Evolutionary conservation across 129 eudicot species (phyloP).

Genomic region (Saussurea involucrata): DNA sequence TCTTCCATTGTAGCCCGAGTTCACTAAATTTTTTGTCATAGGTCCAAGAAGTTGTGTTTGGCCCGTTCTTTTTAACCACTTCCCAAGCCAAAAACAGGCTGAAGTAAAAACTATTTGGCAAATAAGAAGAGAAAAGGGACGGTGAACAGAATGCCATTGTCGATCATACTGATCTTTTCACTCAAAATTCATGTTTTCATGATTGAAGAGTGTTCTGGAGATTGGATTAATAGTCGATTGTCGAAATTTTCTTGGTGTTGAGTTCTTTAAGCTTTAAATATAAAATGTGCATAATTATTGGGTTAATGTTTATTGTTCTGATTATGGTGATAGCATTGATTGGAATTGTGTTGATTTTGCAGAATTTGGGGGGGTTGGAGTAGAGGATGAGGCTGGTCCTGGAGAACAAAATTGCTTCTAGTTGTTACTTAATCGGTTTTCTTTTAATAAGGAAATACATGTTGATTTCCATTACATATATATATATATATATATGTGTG

Average conservation of each 20-base stretch:
- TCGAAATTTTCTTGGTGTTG: too few relatives aligned
- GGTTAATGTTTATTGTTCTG: not conserved
- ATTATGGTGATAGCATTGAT: not conserved
- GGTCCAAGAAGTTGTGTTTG: too few relatives aligned
- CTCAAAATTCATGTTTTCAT: not conserved
- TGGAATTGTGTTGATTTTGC: not conserved
- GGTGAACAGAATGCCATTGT: not conserved
- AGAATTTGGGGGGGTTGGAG: conserved; percentile 23
- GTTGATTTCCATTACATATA: conserved; percentile 21
- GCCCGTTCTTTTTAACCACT: too few relatives aligned
- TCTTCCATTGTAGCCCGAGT: too few relatives aligned
- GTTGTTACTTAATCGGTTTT: not conserved
- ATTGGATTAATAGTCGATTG: too few relatives aligned
- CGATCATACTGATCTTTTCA: too few relatives aligned
- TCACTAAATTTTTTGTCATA: too few relatives aligned
- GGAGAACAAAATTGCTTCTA: conserved; percentile 4
- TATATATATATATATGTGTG: too few relatives aligned
- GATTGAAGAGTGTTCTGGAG: too few relatives aligned
- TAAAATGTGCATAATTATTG: not conserved
- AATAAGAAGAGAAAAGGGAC: not conserved
- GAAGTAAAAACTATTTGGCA: too few relatives aligned
- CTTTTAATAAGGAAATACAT: conserved; percentile 22
- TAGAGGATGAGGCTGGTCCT: not conserved
- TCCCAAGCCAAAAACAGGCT: too few relatives aligned
- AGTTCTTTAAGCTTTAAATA: not conserved